Base-by-base conservation (phyloP, 1,284 basidiomycete species). In the Apiotrichum domesticum region DNA sequence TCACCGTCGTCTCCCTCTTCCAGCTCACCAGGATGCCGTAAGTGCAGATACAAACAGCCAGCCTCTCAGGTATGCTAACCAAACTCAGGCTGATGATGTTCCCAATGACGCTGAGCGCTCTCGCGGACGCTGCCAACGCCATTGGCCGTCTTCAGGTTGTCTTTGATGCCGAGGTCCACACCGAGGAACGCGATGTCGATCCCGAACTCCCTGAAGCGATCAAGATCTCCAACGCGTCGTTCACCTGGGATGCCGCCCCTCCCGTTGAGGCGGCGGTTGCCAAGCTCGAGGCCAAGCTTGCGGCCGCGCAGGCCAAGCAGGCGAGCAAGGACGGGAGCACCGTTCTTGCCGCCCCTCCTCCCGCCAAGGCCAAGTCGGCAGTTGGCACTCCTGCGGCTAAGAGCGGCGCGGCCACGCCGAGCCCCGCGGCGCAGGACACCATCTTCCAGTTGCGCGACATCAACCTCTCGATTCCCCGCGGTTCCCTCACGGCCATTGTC, bases 1-100 rank as follows among this genome's bases (percentile, higher is more conserved):
- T 95, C 73, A 81, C 91, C 35, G 88, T 88, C 13, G 78, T 96
- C 46, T 85, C 87, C 0, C 79, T 94, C 15, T 95, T 95, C 81
- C 86, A 76, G 59, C 65, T 77, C 45, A 73, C 73, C 62, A 58
- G 76, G 35, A 70, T 78, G 63, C 72, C 74, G 42, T 52, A n/a
- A 45, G 51, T 52, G 10, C 13, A 21, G 21, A 21, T 21, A 21
- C 21, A 21, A 21, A 21, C 21, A 21, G 21, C 21, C 21, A 21
- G 21, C 21, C 21, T 21, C 21, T 21, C 21, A 21, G 21, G 21
- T 21, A 21, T 21, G 21, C 21, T 21, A 21, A 21, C 21, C 21
- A 21, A 21, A 21, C 21, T 21, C 21, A 21, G 14, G 0, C 63
- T 78, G 8, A 75, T 77, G 68, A 70, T 75, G 59, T 66, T 66